Evolutionary conservation across 2,329 filamentous ascomycete genomes (phyloP), one percentile per base, ranked within the genome.

Genomic region (Tolypocladium tropicale): DNA sequence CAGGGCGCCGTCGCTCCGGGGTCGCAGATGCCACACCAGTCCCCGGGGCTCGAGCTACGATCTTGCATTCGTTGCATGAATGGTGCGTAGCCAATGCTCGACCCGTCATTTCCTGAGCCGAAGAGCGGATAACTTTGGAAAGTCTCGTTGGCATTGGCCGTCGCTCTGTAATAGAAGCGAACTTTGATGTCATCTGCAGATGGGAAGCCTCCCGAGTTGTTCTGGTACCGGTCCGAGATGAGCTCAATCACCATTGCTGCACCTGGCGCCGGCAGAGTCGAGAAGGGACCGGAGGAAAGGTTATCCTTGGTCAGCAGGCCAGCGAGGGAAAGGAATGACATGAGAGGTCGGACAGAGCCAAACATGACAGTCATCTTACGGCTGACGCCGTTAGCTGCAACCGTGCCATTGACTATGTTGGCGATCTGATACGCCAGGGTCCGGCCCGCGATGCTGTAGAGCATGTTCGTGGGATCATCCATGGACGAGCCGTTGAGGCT

Each of bases 201-300:
- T 0, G 74, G 74, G 57, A 57, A 55, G 16, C 36, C 21, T 12
- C 28, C 50, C n/a, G 39, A 46, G 57, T 28, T 30, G 61, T 60
- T 43, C 60, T 54, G 54, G 57, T 30, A n/a, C 21, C 12, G 37
- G 18, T 68, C 60, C 12, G 69, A 68, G 36, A 75, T 68, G 21
- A 85, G 68, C 72, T 96, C 91, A 66, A 94, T 91, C 0, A 81
- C 75, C 78, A 95, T 86, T 43, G 82, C 80, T 1, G 84, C 85
- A 0, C 90, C 90, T 39, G 90, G 89, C 60, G 85, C 78, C 0
- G 88, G 84, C 16, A 83, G 57, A 2, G 57, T 60, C 4, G 65
- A 65, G 54, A 72, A 69, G 60, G 60, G 66, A 34, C 57, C 65
- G 50, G 66, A 74, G 4, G 79, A 75, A n/a, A 72, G 76, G 65